Conservation (phyloP, 2,329 filamentous ascomycete genomes). For the Hypoxylon sp. region DNA sequence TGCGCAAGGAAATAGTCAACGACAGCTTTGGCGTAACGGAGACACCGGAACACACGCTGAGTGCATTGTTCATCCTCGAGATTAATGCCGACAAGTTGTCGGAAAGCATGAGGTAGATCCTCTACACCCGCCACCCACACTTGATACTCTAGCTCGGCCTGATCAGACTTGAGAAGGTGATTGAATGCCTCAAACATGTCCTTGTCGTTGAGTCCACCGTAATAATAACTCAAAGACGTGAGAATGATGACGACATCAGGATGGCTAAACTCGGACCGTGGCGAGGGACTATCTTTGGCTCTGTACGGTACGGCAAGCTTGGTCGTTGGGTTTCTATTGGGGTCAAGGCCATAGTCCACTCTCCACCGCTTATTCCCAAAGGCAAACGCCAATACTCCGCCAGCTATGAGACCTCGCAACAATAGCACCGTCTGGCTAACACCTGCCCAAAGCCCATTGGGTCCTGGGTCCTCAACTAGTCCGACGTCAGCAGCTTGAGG, state of each 20-base stretch:
- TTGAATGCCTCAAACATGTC: slow-evolving; percentile 65
- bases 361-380: slow-evolving; percentile 73
- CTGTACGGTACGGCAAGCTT: slow-evolving; percentile 71
- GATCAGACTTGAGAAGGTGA: slow-evolving; percentile 65
- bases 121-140: slow-evolving; percentile 61
- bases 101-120: slow-evolving; percentile 57
- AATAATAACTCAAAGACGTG: slow-evolving; percentile 71
- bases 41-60: slow-evolving; percentile 64
- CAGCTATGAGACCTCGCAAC: slow-evolving; percentile 69
- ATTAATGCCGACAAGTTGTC: slow-evolving; percentile 68
- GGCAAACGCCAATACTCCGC: slow-evolving; percentile 67
- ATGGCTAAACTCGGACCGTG: slow-evolving; percentile 73
- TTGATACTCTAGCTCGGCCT: slow-evolving; percentile 66
- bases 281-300: slow-evolving; percentile 70
- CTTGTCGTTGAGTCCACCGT: slow-evolving; percentile 66
- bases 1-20: slow-evolving; percentile 75
- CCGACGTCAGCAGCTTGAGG: slow-evolving; percentile 50
- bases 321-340: slow-evolving; percentile 57
- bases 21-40: slow-evolving; percentile 66
- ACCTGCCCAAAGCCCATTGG: slow-evolving; percentile 56
- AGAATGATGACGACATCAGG: slow-evolving; percentile 71
- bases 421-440: slow-evolving; percentile 60
- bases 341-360: slow-evolving; percentile 74
- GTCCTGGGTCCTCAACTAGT: slow-evolving; percentile 54
- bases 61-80: slow-evolving; percentile 68